phyloP scores from a whole-genome alignment of 495 filamentous ascomycete species.

The Podospora sp. region DNA sequence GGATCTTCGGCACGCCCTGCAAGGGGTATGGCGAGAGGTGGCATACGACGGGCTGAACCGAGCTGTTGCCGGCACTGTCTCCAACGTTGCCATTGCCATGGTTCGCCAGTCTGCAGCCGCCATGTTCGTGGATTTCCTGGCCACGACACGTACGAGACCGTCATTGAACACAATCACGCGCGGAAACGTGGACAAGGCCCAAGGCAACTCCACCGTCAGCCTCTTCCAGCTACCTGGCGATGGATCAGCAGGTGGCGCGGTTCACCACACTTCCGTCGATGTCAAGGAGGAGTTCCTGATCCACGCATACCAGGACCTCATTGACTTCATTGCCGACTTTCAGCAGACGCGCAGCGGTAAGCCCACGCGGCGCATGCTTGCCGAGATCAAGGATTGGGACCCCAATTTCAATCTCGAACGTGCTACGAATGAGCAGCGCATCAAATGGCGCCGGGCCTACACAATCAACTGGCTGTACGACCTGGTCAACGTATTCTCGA shows the following conservation, averaged over 20 bases:
- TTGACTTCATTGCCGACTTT: constrained; percentile 52
- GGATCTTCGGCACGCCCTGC: constrained; percentile 40
- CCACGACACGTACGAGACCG: constrained; percentile 39
- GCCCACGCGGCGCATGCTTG: constrained; percentile 48
- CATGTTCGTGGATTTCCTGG: constrained; percentile 47
- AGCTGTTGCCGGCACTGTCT: constrained; percentile 48
- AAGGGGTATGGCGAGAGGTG: constrained; percentile 49
- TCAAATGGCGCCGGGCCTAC: constrained; percentile 49
- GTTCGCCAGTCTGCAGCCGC: constrained; percentile 38
- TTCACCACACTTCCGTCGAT: constrained; percentile 31
- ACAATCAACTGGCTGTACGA: constrained; percentile 57
- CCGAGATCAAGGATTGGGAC: constrained; percentile 45
- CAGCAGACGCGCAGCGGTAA: constrained; percentile 48
- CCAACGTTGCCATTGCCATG: constrained; percentile 45
- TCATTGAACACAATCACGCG: constrained; percentile 42
- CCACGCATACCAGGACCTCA: constrained; percentile 42
- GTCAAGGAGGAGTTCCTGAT: constrained; percentile 47
- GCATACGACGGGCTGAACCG: constrained; percentile 48
- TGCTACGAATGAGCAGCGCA: constrained; percentile 41
- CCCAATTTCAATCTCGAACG: constrained; percentile 44
- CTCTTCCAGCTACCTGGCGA: constrained; percentile 24
- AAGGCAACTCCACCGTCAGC: constrained; percentile 30
- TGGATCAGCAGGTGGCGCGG: constrained; percentile 11
- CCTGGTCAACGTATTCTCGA: constrained; percentile 48
- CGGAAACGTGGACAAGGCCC: constrained; percentile 40